Percentiles rank a stretch among this genome's conserved stretches.
Conservation (phyloP, 2,329 filamentous ascomycete species). For the Zymoseptoria brevis region DNA sequence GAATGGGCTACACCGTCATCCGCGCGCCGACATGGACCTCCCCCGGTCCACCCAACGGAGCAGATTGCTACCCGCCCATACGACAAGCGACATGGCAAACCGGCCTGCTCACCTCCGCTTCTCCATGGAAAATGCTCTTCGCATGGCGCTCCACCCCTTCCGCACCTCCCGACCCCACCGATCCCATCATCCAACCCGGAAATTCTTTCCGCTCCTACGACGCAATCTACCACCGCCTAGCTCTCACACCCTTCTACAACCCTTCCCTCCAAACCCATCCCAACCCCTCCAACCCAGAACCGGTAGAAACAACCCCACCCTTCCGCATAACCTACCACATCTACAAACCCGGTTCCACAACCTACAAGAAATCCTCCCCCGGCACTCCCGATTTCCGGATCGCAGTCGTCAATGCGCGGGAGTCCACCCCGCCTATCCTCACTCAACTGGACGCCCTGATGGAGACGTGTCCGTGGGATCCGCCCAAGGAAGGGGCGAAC, state of each 20-base stretch:
- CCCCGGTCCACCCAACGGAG: slow-evolving; percentile 13
- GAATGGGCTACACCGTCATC: slow-evolving; percentile 72
- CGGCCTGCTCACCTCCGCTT: slow-evolving; percentile 26
- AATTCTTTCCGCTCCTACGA: slow-evolving; percentile 46
- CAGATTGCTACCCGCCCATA: slow-evolving; percentile 20
- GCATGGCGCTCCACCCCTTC: not conserved
- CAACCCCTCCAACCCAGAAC: slow-evolving; percentile 29
- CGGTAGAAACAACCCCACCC: slow-evolving; percentile 33
- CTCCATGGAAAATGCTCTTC: slow-evolving; percentile 11
- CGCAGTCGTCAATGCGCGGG: slow-evolving; percentile 69
- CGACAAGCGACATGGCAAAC: slow-evolving; percentile 22
- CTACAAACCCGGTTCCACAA: slow-evolving; percentile 60
- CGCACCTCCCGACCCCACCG: slow-evolving; percentile 23
- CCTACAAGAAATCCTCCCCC: slow-evolving; percentile 73
- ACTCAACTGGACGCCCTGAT: slow-evolving; percentile 64
- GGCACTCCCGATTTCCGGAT: slow-evolving; percentile 76
- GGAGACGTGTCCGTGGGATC: slow-evolving; percentile 62
- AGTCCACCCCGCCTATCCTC: slow-evolving; percentile 63
- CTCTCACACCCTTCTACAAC: slow-evolving; percentile 64
- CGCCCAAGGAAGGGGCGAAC: slow-evolving; percentile 41
- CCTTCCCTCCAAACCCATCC: slow-evolving; percentile 34
- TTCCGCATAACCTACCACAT: slow-evolving; percentile 73
- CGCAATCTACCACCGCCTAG: slow-evolving; percentile 68
- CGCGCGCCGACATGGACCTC: slow-evolving; percentile 50
- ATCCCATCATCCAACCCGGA: slow-evolving; percentile 45